These are phyloP conservation scores for thale cress (Arabidopsis thaliana) DNA, from an alignment of 345 rosid species.

Conservation along the genomic window TAIR10.1 NC_003075.7:15769501-15770000, in stretches of 20 bases:
- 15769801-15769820: slow-evolving; percentile 18
- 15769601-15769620: slow-evolving; percentile 44
- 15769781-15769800: slow-evolving; percentile 19
- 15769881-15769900: slow-evolving; percentile 1
- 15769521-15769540: slow-evolving; percentile 41
- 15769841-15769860: slow-evolving; percentile 3
- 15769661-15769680: slow-evolving; percentile 58
- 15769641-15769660: slow-evolving; percentile 66
- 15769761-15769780: slow-evolving; percentile 18
- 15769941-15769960: slow-evolving; percentile 19
- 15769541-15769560: slow-evolving; percentile 44
- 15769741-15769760: slow-evolving; percentile 92
- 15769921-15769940: slow-evolving; percentile 14
- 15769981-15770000: slow-evolving; percentile 21
- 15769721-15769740: slow-evolving; percentile 80
- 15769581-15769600: slow-evolving; percentile 48
- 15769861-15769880: background rate
- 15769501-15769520: slow-evolving; percentile 45
- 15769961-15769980: slow-evolving; percentile 22
- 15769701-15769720: slow-evolving; percentile 72
- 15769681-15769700: slow-evolving; percentile 87
- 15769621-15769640: slow-evolving; percentile 61
- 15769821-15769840: slow-evolving; percentile 21
- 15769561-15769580: slow-evolving; percentile 42
- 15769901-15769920: slow-evolving; percentile 25